Percentiles rank a stretch among this genome's conserved stretches.
These are phyloP conservation scores for Komagataella pastoris DNA, from an alignment of 805 yeast genomes.

Conservation along the genomic window DNA sequence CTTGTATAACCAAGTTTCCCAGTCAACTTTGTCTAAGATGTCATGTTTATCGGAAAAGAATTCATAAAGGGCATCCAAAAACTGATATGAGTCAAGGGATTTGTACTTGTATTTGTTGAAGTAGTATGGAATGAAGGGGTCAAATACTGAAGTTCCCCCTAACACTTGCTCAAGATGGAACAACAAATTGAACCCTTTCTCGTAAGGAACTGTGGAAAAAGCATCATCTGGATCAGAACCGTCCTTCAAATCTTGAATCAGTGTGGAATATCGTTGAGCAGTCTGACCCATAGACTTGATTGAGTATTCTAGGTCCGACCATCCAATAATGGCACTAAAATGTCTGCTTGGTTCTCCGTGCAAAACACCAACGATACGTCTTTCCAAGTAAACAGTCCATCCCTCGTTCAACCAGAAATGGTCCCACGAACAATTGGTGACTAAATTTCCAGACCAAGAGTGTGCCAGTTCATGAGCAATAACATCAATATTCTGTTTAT, in stretches of 20 bases:
- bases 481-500: slow-evolving; percentile 76
- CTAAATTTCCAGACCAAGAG: slow-evolving; percentile 87
- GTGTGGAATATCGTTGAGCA: slow-evolving; percentile 37
- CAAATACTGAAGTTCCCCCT: slow-evolving; percentile 55
- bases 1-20: slow-evolving; percentile 72
- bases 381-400: slow-evolving; percentile 87
- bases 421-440: slow-evolving; percentile 85
- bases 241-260: slow-evolving; percentile 61
- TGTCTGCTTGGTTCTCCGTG: slow-evolving; percentile 73
- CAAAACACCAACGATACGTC: slow-evolving; percentile 66
- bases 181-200: slow-evolving; percentile 75
- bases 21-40: slow-evolving; percentile 58
- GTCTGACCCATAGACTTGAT: slow-evolving; percentile 49
- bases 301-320: slow-evolving; percentile 66
- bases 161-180: slow-evolving; percentile 58
- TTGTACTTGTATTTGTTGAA: slow-evolving; percentile 54
- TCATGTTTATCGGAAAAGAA: slow-evolving; percentile 31
- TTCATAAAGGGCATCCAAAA: slow-evolving; percentile 61
- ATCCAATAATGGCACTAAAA: slow-evolving; percentile 76
- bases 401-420: slow-evolving; percentile 95
- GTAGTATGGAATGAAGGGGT: slow-evolving; percentile 69
- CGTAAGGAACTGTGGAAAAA: slow-evolving; percentile 80
- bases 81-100: slow-evolving; percentile 74
- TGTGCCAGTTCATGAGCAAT: slow-evolving; percentile 91
- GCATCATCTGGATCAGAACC: slow-evolving; percentile 81